Evolutionary conservation across 2,329 filamentous ascomycete species (phyloP).

Genomic region (Clarireedia hainanense): DNA sequence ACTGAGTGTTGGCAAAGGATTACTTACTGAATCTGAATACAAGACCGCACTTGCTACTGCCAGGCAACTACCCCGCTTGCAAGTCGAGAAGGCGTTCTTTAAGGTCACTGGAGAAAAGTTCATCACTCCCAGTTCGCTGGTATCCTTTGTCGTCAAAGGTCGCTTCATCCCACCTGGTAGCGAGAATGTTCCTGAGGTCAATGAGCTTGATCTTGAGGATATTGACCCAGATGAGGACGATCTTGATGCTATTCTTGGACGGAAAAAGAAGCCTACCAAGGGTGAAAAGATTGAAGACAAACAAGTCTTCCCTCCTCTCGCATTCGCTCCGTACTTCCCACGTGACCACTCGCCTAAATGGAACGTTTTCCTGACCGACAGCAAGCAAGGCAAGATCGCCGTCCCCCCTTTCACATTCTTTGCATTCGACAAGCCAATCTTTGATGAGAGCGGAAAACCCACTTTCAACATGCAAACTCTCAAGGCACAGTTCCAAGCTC

Average conservation of each 20-base stretch:
- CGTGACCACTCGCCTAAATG: constrained; percentile 85
- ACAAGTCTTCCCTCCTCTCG: constrained; percentile 71
- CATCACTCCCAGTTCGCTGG: constrained; percentile 85
- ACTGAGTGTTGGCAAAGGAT: constrained; percentile 60
- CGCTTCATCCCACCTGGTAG: constrained; percentile 86
- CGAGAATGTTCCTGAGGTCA: constrained; percentile 63
- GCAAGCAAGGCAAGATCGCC: constrained; percentile 90
- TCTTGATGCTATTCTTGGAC: constrained; percentile 73
- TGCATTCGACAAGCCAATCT: constrained; percentile 82
- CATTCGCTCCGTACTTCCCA: constrained; percentile 82
- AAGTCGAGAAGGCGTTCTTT: constrained; percentile 91
- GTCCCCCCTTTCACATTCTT: constrained; percentile 95
- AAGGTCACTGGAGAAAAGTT: constrained; percentile 93
- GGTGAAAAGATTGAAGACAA: constrained; percentile 53
- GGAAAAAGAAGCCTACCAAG: constrained; percentile 60
- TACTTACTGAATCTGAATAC: constrained; percentile 72
- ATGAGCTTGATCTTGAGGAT: constrained; percentile 78
- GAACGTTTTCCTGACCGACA: constrained; percentile 92
- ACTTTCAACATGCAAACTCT: constrained; percentile 94
- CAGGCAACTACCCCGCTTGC: constrained; percentile 73
- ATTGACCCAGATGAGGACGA: constrained; percentile 90
- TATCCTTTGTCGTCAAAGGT: constrained; percentile 91
- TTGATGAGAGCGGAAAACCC: constrained; percentile 70
- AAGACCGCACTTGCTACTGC: constrained; percentile 67
- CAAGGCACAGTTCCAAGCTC: constrained; percentile 94